phyloP scores from a whole-genome alignment of 352 stramenopile genomes.

The Pythium monospermum region DNA sequence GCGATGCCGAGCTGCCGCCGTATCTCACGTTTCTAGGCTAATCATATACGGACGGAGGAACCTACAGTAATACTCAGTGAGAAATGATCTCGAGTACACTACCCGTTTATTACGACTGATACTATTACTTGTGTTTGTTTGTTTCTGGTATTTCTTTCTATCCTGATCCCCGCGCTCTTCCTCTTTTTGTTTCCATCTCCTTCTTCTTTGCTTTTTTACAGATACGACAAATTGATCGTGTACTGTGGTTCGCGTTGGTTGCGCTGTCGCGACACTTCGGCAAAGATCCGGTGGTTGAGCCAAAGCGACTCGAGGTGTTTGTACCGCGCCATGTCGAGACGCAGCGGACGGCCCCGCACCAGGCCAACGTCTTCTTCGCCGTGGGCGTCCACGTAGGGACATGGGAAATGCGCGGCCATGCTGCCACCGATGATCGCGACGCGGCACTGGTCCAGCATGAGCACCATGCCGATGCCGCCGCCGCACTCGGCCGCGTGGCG shows the following conservation, averaged over 20 bases:
- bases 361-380: conserved; percentile 83
- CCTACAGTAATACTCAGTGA: neutral
- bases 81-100: too few species aligned
- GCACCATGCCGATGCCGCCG: conserved; percentile 76
- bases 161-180: neutral
- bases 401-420: conserved; percentile 84
- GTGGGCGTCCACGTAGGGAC: conserved; percentile 81
- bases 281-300: conserved; percentile 79
- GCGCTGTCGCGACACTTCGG: conserved; percentile 79
- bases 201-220: conserved; percentile 33
- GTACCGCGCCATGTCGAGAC: conserved; percentile 70
- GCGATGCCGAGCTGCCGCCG: conserved; percentile 52
- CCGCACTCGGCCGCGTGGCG: conserved; percentile 80
- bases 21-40: conserved; percentile 66
- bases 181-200: neutral
- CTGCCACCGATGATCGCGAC: conserved; percentile 78
- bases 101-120: too few species aligned
- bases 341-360: conserved; percentile 71
- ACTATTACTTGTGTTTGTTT: neutral
- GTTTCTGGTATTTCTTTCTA: too few species aligned
- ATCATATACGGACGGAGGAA: neutral
- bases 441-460: conserved; percentile 82
- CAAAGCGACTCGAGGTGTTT: conserved; percentile 76
- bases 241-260: conserved; percentile 86
- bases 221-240: conserved; percentile 82